Evolutionary conservation across 2,329 filamentous ascomycete genomes (phyloP), one percentile per base, ranked within the genome.

Genomic region (Bipolaris bicolor): DNA sequence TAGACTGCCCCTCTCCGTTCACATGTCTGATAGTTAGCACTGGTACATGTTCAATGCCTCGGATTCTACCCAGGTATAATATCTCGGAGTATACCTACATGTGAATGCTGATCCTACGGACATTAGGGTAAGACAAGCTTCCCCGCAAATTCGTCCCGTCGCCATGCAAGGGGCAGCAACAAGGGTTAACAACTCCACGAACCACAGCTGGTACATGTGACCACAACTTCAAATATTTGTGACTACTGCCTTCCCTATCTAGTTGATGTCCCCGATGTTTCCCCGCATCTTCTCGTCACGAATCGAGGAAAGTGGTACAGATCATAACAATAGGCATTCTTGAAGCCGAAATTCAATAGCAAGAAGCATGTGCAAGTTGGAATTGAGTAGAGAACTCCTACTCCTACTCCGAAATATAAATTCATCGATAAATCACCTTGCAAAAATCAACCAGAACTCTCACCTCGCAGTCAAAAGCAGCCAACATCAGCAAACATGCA

Each of bases 111-210:
- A 22, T 36, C 44, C 18, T n/a, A 3, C 10, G 7, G 31, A 16
- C 44, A 20, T 31, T 47, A 18, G 29, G 18, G 44, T 10, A 6
- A 47, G 24, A 36, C 44, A 47, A 47, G 44, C 44, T 47, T 47
- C 44, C 44, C 44, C 44, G 44, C 44, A 47, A 47, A 47, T 31
- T 47, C 44, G 44, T 29, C 44, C 13, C 44, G 44, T n/a, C 44
- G 16, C 16, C 11, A 34, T 47, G 44, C 44, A 20, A 47, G 44
- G 44, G 44, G 44, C 29, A 47, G 5, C 11, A 16, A 16, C 44
- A 47, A 16, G 44, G 44, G n/a, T 47, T 10, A n/a, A 20, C 44
- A 47, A 33, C 16, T 34, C 44, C 16, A 47, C 44, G 18, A 36
- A 33, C 29, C 26, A 33, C 16, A 47, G 22, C 9, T 4, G 29